A percentile compares a stretch with the other conserved stretches of the same genome.
Conservation (phyloP, 345 rosid genomes). For the Salix purpurea region DNA sequence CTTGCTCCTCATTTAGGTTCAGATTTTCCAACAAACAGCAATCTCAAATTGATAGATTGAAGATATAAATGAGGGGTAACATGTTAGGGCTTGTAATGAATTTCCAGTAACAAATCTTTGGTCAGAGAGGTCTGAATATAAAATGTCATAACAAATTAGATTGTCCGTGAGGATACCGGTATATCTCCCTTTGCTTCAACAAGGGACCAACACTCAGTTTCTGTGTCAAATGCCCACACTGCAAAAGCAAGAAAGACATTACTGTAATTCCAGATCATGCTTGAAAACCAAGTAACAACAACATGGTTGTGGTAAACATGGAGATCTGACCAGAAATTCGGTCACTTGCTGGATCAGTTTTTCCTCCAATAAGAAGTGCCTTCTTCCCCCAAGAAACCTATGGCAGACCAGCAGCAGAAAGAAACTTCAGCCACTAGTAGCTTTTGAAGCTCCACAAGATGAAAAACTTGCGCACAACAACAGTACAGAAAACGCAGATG, state of each 20-base stretch:
- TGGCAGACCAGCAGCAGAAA: slow-evolving; percentile 11
- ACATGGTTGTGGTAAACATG: slow-evolving; percentile 3
- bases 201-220: slow-evolving; percentile 84
- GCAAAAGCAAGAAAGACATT: slow-evolving; percentile 22
- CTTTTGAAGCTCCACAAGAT: neutral
- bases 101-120: neutral
- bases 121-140: neutral
- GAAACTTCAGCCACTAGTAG: slow-evolving; percentile 4
- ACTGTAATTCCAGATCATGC: slow-evolving; percentile 6
- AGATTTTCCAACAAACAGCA: neutral
- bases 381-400: slow-evolving; percentile 97
- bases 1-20: neutral
- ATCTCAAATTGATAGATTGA: neutral
- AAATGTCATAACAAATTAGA: neutral
- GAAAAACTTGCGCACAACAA: neutral
- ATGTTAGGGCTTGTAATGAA: neutral
- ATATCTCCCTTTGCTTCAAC: slow-evolving; percentile 94
- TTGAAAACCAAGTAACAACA: neutral
- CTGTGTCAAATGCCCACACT: slow-evolving; percentile 95
- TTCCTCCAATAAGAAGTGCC: slow-evolving; percentile 87
- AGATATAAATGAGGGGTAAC: neutral
- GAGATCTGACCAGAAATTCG: slow-evolving; percentile 67
- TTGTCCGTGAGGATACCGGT: slow-evolving; percentile 47
- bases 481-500: neutral
- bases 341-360: slow-evolving; percentile 73